Evolutionary conservation across 2,329 filamentous ascomycete species (phyloP), one percentile per base, ranked within the genome.

Genomic region (Cadophora luteo-olivacea): DNA sequence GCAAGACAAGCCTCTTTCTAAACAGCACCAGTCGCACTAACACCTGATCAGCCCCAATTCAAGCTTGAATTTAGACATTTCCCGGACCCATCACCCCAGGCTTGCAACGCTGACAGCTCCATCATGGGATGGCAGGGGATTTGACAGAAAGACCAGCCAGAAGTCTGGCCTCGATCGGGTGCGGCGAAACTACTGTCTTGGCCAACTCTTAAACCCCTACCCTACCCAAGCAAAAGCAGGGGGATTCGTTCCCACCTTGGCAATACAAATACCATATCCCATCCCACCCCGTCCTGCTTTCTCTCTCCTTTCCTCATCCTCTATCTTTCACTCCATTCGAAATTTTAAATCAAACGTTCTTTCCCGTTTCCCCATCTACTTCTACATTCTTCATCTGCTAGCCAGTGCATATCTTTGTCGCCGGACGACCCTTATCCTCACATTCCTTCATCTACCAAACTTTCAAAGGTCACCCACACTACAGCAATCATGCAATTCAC

Each of bases 401-500:
- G 55, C 68, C 57, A 64, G 54, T 54, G 65, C 11, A 66, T 57
- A 61, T 64, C 54, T 57, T 71, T 76, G 75, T 76, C 75, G 75
- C 75, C 75, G 74, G 75, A 73, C 75, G 75, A 77, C 74, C 68
- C 67, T 71, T 70, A 57, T 49, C 66, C 36, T 68, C 29, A 48
- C 58, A 60, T 58, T 65, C 67, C 49, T 48, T 63, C 41, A 49
- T 4, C 54, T 61, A 48, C 58, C 57, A 24, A 45, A 48, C 38
- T 69, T 64, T n/a, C 29, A 68, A 68, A 72, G 64, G 19, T 67
- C 55, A 45, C 41, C 36, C 48, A 67, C 61, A 61, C 36, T 41
- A 70, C 65, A 68, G 72, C 68, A 69, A 74, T 57, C 67, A 77
- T 77, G 75, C 74, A 76, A 71, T 76, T 76, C 73, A 68, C 72